phyloP scores from a whole-genome alignment of 306 rosid species.

The Dalbergia cultrata region DNA sequence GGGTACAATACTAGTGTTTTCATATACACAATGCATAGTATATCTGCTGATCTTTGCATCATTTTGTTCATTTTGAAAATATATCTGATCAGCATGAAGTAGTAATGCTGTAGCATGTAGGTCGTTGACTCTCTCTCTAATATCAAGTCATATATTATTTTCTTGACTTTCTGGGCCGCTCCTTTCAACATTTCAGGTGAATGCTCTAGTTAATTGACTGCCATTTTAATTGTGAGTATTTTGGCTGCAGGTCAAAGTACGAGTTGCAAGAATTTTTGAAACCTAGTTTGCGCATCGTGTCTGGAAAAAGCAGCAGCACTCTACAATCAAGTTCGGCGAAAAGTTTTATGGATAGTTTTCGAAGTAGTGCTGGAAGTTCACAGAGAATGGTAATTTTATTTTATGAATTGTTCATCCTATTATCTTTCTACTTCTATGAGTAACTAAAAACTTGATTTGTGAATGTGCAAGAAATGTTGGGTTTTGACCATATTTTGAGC shows the following conservation, averaged over 20 bases:
- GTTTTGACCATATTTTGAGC: conserved; percentile 23
- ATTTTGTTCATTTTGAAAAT: conserved; percentile 44
- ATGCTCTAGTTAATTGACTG: conserved; percentile 33
- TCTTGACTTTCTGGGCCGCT: conserved; percentile 25
- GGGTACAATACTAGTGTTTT: neutral
- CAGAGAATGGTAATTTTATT: conserved; percentile 64
- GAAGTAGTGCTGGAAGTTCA: conserved; percentile 57
- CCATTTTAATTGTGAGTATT: conserved; percentile 38
- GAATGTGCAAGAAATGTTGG: conserved; percentile 35
- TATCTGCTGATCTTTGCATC: conserved; percentile 36
- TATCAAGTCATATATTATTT: conserved; percentile 14
- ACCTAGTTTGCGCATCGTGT: conserved; percentile 91
- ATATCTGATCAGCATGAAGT: conserved; percentile 34
- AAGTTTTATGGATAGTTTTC: conserved; percentile 66
- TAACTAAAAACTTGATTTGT: neutral
- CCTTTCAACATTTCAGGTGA: conserved; percentile 26
- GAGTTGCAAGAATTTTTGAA: conserved; percentile 92
- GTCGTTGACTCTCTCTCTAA: conserved; percentile 21
- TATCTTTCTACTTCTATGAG: conserved; percentile 36
- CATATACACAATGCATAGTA: conserved; percentile 9
- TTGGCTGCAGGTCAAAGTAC: conserved; percentile 80
- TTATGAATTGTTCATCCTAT: conserved; percentile 38
- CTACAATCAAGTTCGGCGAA: conserved; percentile 64
- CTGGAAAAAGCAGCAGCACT: conserved; percentile 62
- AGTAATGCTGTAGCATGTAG: conserved; percentile 11